Percentiles rank a stretch among this genome's conserved stretches.
Conservation (phyloP, 2,329 filamentous ascomycete genomes). For the Colletotrichum lini region DNA sequence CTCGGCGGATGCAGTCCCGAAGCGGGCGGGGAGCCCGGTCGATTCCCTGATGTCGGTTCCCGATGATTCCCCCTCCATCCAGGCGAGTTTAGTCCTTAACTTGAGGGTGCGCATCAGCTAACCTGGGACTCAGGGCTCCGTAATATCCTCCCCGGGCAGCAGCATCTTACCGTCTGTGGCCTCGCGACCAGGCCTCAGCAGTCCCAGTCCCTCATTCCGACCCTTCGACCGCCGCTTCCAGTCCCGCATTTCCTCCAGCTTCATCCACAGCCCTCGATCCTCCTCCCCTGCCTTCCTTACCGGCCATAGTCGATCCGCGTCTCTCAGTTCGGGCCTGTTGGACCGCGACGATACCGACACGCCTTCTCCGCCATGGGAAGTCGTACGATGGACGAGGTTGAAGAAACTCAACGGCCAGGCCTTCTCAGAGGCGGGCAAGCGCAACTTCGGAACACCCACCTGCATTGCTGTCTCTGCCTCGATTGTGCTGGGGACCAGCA, state of each 20-base stretch:
- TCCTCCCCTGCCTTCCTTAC: conserved; percentile 83
- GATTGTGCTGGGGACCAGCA: conserved; percentile 92
- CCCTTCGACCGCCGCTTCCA: conserved; percentile 97
- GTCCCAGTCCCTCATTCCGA: conserved; percentile 86
- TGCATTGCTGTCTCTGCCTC: conserved; percentile 90
- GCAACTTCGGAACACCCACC: conserved; percentile 92
- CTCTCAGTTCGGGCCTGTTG: conserved; percentile 78
- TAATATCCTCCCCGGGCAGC: conserved; percentile 78
- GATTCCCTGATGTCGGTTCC: conserved; percentile 80
- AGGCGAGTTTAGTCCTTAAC: conserved; percentile 65
- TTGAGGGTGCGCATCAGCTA: not conserved
- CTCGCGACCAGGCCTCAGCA: conserved; percentile 75
- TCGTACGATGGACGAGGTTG: conserved; percentile 94
- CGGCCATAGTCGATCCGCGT: conserved; percentile 85
- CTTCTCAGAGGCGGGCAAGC: conserved; percentile 92
- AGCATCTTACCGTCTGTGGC: conserved; percentile 79
- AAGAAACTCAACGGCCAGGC: conserved; percentile 90
- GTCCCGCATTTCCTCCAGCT: conserved; percentile 78
- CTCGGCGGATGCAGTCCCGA: conserved; percentile 67
- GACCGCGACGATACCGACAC: conserved; percentile 78
- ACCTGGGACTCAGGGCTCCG: conserved; percentile 63
- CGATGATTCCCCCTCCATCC: conserved; percentile 87
- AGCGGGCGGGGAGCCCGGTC: conserved; percentile 75
- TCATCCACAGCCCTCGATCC: conserved; percentile 73
- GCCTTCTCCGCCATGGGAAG: conserved; percentile 91